Evolutionary conservation across 2,329 filamentous ascomycete genomes (phyloP).

Genomic region (Fusarium concolor): DNA sequence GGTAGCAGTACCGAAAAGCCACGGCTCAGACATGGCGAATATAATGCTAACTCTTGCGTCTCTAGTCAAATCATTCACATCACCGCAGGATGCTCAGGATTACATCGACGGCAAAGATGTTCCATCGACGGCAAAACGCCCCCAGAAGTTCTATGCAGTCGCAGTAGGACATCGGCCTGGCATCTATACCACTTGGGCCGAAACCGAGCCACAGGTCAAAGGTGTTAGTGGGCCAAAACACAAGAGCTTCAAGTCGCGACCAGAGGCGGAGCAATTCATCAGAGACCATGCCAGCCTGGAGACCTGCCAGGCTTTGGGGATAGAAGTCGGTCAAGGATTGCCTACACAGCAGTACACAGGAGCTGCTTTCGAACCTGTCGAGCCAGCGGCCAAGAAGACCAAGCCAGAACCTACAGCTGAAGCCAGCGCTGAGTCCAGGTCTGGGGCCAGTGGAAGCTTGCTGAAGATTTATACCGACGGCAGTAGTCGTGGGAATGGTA

Average conservation of each 20-base stretch:
- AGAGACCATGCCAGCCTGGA: constrained; percentile 58
- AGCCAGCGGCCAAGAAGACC: constrained; percentile 40
- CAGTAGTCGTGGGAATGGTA: constrained; percentile 70
- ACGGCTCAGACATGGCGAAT: neutral
- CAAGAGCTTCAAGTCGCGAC: constrained; percentile 74
- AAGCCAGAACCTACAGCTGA: constrained; percentile 45
- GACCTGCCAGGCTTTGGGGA: constrained; percentile 56
- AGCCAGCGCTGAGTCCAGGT: neutral
- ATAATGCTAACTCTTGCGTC: constrained; percentile 19
- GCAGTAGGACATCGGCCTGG: constrained; percentile 69
- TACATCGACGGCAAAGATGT: constrained; percentile 73
- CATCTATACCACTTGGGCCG: constrained; percentile 73
- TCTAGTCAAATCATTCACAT: constrained; percentile 83
- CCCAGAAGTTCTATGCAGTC: constrained; percentile 69
- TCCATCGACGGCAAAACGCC: constrained; percentile 54
- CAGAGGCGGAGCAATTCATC: constrained; percentile 85
- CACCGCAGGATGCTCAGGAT: constrained; percentile 78
- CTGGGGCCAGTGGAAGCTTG: constrained; percentile 35
- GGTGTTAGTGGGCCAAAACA: constrained; percentile 77
- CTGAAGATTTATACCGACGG: constrained; percentile 71
- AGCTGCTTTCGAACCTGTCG: constrained; percentile 31
- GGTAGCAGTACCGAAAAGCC: neutral
- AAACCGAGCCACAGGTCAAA: constrained; percentile 77
- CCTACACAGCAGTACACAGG: constrained; percentile 3
- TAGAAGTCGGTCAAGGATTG: constrained; percentile 41